Base-by-base conservation (phyloP, 2,329 filamentous ascomycete species). In the Alternaria infectoria region DNA sequence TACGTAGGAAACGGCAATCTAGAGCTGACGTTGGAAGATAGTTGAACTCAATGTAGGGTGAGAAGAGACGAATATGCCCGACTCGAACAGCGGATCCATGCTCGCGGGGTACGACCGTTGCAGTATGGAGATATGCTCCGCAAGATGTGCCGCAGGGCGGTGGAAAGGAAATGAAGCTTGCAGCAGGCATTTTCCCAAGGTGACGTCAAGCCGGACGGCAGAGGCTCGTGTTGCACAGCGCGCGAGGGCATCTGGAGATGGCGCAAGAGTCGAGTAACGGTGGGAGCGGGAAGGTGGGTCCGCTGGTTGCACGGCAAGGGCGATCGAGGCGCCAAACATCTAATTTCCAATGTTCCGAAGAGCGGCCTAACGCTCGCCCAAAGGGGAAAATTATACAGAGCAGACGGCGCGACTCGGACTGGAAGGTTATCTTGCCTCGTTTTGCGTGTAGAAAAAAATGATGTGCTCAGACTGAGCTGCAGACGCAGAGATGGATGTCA, bases 331-430 rank as follows among this genome's bases (percentile, higher is more conserved):
- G 19, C 55, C 57, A 43, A 40, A 40, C 30, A 56, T 43, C 26
- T 69, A 74, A 76, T 77, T 65, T 76, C 75, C 73, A 74, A 73
- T 40, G 61, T 65, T 76, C 75, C 74, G 75, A 73, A 44, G 61
- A 61, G 25, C 46, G 54, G 56, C 57, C 56, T 60, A 45, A 43
- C 44, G 32, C 15, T 23, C 26, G 40, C 62, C 61, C 45, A 64
- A 66, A 68, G 46, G 58, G 59, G 64, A 46, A 45, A 62, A 62
- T 62, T 67, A 57, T 67, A 67, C 54, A 62, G 59, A 51, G 28
- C 43, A 40, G 32, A 51, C 17, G 45, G 56, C 40, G 47, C n/a
- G 45, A 60, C 21, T 44, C 40, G 15, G 23, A n/a, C 10, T n/a
- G 1, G 15, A 25, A 52, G 49, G 19, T 23, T 25, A 23, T 52